Base-by-base conservation (phyloP, 345 rosid species). In the Brassica carinata region DNA sequence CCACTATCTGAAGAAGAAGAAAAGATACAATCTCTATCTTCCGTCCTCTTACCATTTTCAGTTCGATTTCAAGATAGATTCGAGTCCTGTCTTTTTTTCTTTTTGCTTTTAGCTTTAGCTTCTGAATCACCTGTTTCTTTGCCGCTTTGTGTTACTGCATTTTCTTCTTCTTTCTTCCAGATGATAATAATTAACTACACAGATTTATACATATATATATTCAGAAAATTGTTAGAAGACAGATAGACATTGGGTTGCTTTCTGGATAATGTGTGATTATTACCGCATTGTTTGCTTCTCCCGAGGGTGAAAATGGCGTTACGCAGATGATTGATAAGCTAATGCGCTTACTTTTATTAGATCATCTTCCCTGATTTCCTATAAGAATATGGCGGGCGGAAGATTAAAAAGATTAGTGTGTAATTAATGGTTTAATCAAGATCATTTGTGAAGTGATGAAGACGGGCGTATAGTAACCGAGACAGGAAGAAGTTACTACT, bases 91-190 rank as follows among this genome's bases (percentile, higher is more conserved):
- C 63, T 33, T 33, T 33, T 33, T 33, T 40, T 36, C 8, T 48
- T 2, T 68, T 43, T 65, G 45, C 45, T 45, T 67, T 43, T 19
- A 7, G 67, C 38, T 58, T 78, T 3, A 69, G 29, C 10, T 40
- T 40, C 48, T 40, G 48, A 9, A 8, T 40, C 48, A 9, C 48
- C 4, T 78, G 76, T 80, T 75, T 79, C 83, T 80, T 80, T 48
- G 1, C 83, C 67, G 83, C 48, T 75, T 74, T 75, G 79, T 80
- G 34, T 81, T 75, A 81, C 83, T 75, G 79, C 79, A 80, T 80
- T 80, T 55, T 14, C 14, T 51, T 51, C 57, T 51, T 53, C 59
- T 53, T 57, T 17, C 62, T 3, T 23, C 11, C 5, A n/a, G 26
- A 40, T 40, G 48, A 40, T 19, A 17, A 19, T 8, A 19, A 58